Evolutionary conservation across 1,284 basidiomycete genomes (phyloP).

Genomic region (Tilletiopsis washingtonensis): DNA sequence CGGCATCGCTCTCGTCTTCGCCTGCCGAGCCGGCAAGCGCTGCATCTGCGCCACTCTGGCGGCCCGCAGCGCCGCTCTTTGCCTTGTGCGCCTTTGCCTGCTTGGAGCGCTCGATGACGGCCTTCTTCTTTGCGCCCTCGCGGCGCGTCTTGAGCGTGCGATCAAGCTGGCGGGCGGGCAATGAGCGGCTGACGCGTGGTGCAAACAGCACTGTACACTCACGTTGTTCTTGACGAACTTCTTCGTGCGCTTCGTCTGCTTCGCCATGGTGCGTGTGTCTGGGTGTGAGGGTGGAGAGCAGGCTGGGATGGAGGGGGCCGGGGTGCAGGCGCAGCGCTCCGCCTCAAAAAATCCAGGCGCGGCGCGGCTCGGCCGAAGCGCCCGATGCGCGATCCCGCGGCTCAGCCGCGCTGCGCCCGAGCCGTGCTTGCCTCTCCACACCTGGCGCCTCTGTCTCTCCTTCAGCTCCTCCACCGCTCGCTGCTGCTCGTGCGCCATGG

Average conservation of each 20-base stretch:
- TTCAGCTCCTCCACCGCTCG: too few relatives aligned
- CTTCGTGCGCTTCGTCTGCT: constrained; percentile 39
- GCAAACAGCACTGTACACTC: neutral
- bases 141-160: constrained; percentile 37
- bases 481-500: too few relatives aligned
- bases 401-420: too few relatives aligned
- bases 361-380: too few relatives aligned
- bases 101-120: constrained; percentile 22
- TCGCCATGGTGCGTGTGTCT: constrained; percentile 32
- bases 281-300: too few relatives aligned
- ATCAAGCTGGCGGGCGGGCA: neutral
- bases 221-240: constrained; percentile 39
- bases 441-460: too few relatives aligned
- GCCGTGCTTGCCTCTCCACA: too few relatives aligned
- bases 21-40: constrained; percentile 3
- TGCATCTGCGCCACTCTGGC: too few relatives aligned
- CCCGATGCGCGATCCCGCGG: too few relatives aligned
- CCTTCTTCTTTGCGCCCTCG: constrained; percentile 36
- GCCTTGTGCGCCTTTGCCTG: constrained; percentile 14
- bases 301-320: too few relatives aligned
- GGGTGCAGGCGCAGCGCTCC: too few relatives aligned
- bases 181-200: neutral
- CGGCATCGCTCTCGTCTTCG: constrained; percentile 12
- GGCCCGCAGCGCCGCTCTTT: constrained; percentile 11
- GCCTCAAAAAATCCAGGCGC: too few relatives aligned